Base-by-base conservation (phyloP, 2,329 filamentous ascomycete genomes). In the Botryotinia narcissicola region DNA sequence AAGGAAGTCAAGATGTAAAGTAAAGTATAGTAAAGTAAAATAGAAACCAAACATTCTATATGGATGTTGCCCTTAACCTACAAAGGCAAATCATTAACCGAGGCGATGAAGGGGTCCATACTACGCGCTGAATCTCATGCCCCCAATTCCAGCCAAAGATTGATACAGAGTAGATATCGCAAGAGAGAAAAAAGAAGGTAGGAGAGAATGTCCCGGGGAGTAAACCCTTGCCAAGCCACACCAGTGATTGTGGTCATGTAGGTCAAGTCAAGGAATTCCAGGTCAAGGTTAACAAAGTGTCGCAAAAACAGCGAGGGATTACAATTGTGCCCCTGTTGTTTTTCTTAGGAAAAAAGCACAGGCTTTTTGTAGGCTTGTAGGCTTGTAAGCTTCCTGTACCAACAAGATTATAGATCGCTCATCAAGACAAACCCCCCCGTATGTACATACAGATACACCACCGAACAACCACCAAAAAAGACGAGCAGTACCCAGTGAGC, bases 151-250 rank as follows among this genome's bases (percentile, higher is more conserved):
- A n/a, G 40, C 57, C 48, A 22, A 67, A 51, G 46, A 73, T 62
- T 57, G 48, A 32, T 48, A 18, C 51, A 54, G 51, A 57, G 51
- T 57, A 48, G 59, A 60, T 51, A 48, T 60, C 40, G n/a, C 61
- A 37, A 63, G n/a, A 48, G 46, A 14, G 12, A n/a, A 46, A 37
- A 51, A n/a, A 37, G 12, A 40, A 46, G 42, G 29, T 46, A 46
- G 37, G n/a, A 25, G 42, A 32, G 22, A 67, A n/a, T 29, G 63
- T 62, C 51, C 66, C 37, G 48, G 63, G 42, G 37, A 61, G 57
- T n/a, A 61, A 57, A 32, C 68, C 74, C 72, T 72, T 72, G 69
- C 72, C 69, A 70, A 75, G 72, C 72, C 74, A 75, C 74, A 66
- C 72, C 73, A 72, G 51, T 69, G 54, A 61, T 67, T 46, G 60